Evolutionary conservation across 345 rosid genomes (phyloP), one percentile per base, ranked within the genome.

Genomic region (Lepidium aucheri): DNA sequence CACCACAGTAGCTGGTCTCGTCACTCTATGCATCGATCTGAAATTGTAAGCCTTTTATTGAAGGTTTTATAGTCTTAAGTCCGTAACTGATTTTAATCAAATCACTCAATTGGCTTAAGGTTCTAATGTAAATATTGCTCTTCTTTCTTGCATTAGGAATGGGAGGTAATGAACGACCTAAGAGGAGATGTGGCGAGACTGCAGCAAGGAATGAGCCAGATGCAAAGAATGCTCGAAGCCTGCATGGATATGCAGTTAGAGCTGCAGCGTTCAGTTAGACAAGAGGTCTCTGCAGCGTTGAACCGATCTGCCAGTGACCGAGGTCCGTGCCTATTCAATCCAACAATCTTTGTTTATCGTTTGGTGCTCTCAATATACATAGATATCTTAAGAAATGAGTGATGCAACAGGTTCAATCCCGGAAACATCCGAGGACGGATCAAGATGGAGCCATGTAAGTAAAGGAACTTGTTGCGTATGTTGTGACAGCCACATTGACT

Each of bases 181-280:
- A 87, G 94, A 77, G 83, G 96, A 60, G 99, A 95, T 57, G 87
- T 95, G 86, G 80, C 87, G 34, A 86, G 95, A 75, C 86, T 95
- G 63, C 99, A 95, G 72, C 99, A 95, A 76, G 96, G 95, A 17
- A 91, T 91, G 99, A 89, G 84, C 69, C 93, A 91, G 79, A 91
- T 95, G 99, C 99, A 95, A 83, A 87, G 96, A 75, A 91, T 87
- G 95, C 70, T 95, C 50, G 99, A 95, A 68, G 91, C 97, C 68
- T 88, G 97, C 82, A 91, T 95, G 97, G 96, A 95, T 76, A 95
- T 95, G 99, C 99, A 95, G 50, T 83, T 95, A 39, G 99, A 91
- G 86, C 72, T 95, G 70, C 99, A 95, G 76, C 91, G 97, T 53
- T 90, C 99, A 6, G 99, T 95, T 18, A 84, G 97, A 71, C 99